Percentiles rank a stretch among this genome's conserved stretches.
These are phyloP conservation scores for Cercospora sojina DNA, from an alignment of 2,329 filamentous ascomycete genomes.

Conservation along the genomic window DNA sequence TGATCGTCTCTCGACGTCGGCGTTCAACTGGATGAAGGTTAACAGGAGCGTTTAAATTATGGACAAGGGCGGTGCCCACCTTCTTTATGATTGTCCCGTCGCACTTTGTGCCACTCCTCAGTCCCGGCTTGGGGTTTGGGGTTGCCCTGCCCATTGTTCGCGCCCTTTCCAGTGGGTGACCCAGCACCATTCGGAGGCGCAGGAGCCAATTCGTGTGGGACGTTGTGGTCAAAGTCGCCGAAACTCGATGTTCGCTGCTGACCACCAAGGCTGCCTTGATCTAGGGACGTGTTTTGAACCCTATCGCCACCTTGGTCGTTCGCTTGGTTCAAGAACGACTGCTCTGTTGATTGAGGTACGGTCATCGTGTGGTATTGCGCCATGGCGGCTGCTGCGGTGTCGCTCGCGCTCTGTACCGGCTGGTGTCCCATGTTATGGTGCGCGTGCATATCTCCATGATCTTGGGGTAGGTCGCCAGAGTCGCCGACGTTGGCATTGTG, in stretches of 20 bases:
- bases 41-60: constrained; percentile 6
- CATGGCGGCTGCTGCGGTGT: constrained; percentile 60
- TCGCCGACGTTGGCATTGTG: constrained; percentile 31
- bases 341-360: constrained; percentile 56
- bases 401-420: constrained; percentile 50
- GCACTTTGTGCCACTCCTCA: constrained; percentile 95
- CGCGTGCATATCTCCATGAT: constrained; percentile 23
- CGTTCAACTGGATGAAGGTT: constrained; percentile 71
- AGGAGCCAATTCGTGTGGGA: constrained; percentile 6
- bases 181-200: constrained; percentile 41
- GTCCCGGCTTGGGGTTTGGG: constrained; percentile 86
- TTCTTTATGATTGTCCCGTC: constrained; percentile 98
- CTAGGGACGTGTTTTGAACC: constrained; percentile 24
- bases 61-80: constrained; percentile 55
- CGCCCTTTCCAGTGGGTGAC: constrained; percentile 39
- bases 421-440: constrained; percentile 23
- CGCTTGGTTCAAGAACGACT: constrained; percentile 44
- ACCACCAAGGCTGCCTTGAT: constrained; percentile 21
- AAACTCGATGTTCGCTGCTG: constrained; percentile 27
- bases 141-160: constrained; percentile 22
- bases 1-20: constrained; percentile 94
- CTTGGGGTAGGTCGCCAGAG: constrained; percentile 15
- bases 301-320: constrained; percentile 24
- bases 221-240: constrained; percentile 26
- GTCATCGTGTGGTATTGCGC: constrained; percentile 56